Evolutionary conservation across 1,284 basidiomycete species (phyloP), one percentile per base, ranked within the genome.

Genomic region (Xerocomus cyaneibrunnescens): DNA sequence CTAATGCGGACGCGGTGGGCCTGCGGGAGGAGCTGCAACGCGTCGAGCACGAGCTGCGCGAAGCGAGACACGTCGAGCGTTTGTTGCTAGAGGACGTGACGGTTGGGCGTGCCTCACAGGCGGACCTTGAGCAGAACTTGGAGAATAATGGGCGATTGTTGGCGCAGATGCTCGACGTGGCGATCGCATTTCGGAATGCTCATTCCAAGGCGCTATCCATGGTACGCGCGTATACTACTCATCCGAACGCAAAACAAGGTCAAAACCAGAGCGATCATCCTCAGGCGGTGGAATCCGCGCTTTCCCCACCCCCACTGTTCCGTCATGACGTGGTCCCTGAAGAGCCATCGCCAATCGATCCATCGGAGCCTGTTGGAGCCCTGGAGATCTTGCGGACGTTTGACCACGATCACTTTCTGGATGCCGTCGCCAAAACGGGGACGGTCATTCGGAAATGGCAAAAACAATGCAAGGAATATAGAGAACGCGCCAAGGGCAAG

Each of bases 371-470:
- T 38, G 71, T 76, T 8, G 73, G 78, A 22, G 85, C 89, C 2
- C 70, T 93, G 36, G 85, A 88, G 50, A 74, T 79, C 17, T 71
- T 93, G 14, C 75, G 85, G 32, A 78, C 80, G 19, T 90, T 92
- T 62, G 91, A 94, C 65, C 85, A 93, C 54, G 88, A 91, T 57
- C 79, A 84, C 56, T 94, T 96, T 68, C 71, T 89, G 28, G 93
- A 95, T 45, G 84, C 84, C 0, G 82, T 97, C 39, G 73, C 79
- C 49, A 90, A 89, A 68, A 87, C 89, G 36, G 88, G 89, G 22
- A 83, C 84, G 7, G 84, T 89, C n/a, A 89, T 94, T 48, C 87
- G 92, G 52, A 97, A 95, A 69, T 98, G 94, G 89, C 89, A 93
- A 71, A 97, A 95, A 69, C 93, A 96, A 65, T 96, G 92, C 73